Percentiles rank a stretch among this genome's conserved stretches.
Evolutionary conservation across 2,329 filamentous ascomycete species (phyloP).

Genomic region (Alternaria ventricosa): DNA sequence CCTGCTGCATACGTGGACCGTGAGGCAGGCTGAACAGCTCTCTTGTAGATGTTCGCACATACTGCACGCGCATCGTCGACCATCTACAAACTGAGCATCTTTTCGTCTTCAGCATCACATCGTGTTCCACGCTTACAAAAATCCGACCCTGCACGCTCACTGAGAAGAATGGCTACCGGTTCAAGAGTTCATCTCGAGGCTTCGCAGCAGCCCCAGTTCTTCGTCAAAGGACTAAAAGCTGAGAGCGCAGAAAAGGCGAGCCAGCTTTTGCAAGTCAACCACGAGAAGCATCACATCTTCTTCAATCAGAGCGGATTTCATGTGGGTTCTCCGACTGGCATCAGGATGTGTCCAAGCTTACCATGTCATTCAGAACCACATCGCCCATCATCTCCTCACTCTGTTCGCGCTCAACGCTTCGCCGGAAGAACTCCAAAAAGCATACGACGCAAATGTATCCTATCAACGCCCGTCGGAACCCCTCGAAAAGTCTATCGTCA

Average conservation of each 20-base stretch:
- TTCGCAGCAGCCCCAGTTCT: slow-evolving; percentile 55
- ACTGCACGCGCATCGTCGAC: neutral
- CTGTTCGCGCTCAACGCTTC: slow-evolving; percentile 77
- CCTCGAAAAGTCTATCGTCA: slow-evolving; percentile 58
- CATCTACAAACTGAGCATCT: neutral
- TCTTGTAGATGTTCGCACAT: neutral
- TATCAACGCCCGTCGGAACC: slow-evolving; percentile 69
- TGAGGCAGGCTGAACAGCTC: neutral
- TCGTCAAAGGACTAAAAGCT: slow-evolving; percentile 54
- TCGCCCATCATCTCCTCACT: slow-evolving; percentile 77
- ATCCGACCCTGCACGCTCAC: neutral
- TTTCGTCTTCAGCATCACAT: neutral
- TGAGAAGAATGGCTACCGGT: slow-evolving; percentile 40
- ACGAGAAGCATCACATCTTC: slow-evolving; percentile 77
- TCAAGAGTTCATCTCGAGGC: slow-evolving; percentile 51
- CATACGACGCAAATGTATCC: slow-evolving; percentile 67
- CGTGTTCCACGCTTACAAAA: neutral
- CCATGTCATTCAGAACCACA: slow-evolving; percentile 64
- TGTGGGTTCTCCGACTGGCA: slow-evolving; percentile 42
- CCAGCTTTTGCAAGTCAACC: slow-evolving; percentile 76
- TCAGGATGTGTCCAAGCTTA: neutral
- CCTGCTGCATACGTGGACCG: neutral
- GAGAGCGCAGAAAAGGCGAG: slow-evolving; percentile 69
- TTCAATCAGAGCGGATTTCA: slow-evolving; percentile 80
- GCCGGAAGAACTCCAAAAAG: slow-evolving; percentile 63